These are phyloP conservation scores for Carex sylvatica DNA, from an alignment of 202 grass and related monocot species.

Conservation along the genomic window DNA sequence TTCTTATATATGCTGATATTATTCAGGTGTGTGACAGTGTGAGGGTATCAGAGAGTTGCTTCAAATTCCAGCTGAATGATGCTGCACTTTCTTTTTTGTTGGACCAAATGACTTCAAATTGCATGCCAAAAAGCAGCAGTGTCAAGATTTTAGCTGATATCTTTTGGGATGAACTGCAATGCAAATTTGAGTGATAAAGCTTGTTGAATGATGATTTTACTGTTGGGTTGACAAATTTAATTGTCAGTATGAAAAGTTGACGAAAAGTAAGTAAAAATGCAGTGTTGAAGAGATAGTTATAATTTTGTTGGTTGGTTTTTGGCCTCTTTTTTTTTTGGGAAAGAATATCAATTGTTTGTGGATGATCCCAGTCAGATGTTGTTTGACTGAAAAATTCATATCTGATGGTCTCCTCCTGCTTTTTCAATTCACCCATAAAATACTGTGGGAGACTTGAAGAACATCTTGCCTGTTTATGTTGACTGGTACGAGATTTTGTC, in stretches of 20 bases:
- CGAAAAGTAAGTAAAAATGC: neutral
- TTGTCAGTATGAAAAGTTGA: neutral
- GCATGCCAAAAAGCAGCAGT: slow-evolving; percentile 6
- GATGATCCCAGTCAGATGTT: neutral
- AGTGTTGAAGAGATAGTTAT: neutral
- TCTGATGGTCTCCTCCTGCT: neutral
- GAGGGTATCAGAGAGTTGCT: slow-evolving; percentile 77
- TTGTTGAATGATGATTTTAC: neutral
- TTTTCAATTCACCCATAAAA: too few relatives aligned
- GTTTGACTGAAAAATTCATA: neutral
- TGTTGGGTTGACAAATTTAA: neutral
- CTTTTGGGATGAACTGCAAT: neutral
- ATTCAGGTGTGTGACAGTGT: slow-evolving; percentile 60
- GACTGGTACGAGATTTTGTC: neutral
- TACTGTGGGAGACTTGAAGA: too few relatives aligned
- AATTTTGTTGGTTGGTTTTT: neutral
- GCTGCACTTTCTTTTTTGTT: neutral
- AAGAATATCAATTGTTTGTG: neutral
- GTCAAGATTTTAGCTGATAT: neutral
- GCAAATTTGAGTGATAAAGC: neutral
- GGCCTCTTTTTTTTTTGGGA: neutral
- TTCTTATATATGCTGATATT: slow-evolving; percentile 6
- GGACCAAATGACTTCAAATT: neutral
- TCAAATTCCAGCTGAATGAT: slow-evolving; percentile 51
- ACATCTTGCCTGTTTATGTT: neutral